These are phyloP conservation scores for Panicum virgatum DNA, from an alignment of 202 grass and related monocot genomes.

Conservation along the genomic window DNA sequence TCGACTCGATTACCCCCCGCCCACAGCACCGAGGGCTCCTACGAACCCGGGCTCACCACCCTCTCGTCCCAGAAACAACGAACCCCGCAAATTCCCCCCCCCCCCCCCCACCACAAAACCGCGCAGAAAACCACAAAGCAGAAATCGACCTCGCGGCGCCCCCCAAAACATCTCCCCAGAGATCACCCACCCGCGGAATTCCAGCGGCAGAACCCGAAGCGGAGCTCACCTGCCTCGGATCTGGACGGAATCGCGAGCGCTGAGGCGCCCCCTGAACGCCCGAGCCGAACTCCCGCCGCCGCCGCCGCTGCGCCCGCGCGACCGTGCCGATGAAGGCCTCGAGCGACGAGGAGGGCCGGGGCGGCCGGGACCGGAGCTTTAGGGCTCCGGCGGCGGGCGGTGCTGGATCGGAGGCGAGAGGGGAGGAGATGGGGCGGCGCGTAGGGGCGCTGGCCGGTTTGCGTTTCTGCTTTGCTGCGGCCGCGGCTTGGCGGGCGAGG, in stretches of 20 bases:
- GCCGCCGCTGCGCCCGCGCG: not conserved
- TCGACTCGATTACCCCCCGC: not conserved
- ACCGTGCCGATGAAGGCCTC: not conserved
- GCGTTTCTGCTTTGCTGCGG: slow-evolving; percentile 20
- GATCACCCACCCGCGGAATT: slow-evolving; percentile 22
- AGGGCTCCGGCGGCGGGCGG: not conserved
- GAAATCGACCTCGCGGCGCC: slow-evolving; percentile 17
- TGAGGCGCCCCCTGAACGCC: not conserved
- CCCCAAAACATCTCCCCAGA: slow-evolving; percentile 1
- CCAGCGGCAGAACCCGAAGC: not conserved
- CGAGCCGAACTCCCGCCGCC: not conserved
- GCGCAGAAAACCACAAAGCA: not conserved
- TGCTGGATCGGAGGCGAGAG: slow-evolving; percentile 23
- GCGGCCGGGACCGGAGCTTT: not conserved
- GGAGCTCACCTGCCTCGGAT: slow-evolving; percentile 51
- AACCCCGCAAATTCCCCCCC: slow-evolving; percentile 1
- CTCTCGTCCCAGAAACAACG: not conserved
- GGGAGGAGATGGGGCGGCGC: slow-evolving; percentile 10
- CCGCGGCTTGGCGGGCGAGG: slow-evolving; percentile 56
- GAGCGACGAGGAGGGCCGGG: not conserved
- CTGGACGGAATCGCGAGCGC: slow-evolving; percentile 31
- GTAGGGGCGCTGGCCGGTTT: slow-evolving; percentile 29
- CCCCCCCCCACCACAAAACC: not conserved
- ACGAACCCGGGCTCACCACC: not conserved
- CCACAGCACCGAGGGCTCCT: not conserved